Percentiles rank a stretch among this genome's conserved stretches.
phyloP scores from a whole-genome alignment of 1,139 yeast genomes.

The Geotrichum candidum region DNA sequence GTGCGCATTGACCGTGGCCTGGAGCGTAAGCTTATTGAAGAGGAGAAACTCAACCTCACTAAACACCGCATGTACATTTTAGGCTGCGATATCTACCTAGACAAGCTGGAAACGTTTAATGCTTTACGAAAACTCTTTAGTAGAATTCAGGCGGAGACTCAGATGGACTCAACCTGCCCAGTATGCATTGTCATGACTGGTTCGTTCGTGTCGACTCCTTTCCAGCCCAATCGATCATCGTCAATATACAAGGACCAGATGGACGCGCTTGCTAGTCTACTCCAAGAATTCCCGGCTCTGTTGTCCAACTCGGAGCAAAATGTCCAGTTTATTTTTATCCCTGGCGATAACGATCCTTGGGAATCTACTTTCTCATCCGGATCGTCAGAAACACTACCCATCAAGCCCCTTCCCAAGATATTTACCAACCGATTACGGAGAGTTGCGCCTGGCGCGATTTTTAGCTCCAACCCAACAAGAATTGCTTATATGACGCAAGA shows the following conservation, averaged over 20 bases:
- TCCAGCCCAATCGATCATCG: conserved; percentile 45
- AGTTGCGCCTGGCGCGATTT: conserved; percentile 57
- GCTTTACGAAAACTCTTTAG: conserved; percentile 56
- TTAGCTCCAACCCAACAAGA: conserved; percentile 75
- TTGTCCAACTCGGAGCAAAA: conserved; percentile 26
- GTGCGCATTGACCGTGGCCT: conserved; percentile 43
- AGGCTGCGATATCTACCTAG: conserved; percentile 70
- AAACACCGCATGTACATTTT: conserved; percentile 60
- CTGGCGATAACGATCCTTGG: conserved; percentile 96
- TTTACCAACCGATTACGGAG: conserved; percentile 65
- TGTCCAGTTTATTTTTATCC: conserved; percentile 60
- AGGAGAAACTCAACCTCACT: conserved; percentile 48
- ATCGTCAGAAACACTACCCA: conserved; percentile 64
- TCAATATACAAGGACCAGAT: conserved; percentile 61
- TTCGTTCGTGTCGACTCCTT: conserved; percentile 65
- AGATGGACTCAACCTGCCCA: conserved; percentile 42
- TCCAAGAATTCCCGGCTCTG: conserved; percentile 46
- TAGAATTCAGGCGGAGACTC: conserved; percentile 42
- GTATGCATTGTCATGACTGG: conserved; percentile 58
- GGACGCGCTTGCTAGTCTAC: conserved; percentile 58
- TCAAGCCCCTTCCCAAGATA: conserved; percentile 58
- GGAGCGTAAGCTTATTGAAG: conserved; percentile 46
- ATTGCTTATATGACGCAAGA: conserved; percentile 80
- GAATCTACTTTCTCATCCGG: conserved; percentile 66
- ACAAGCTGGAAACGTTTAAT: conserved; percentile 51